These are phyloP conservation scores for Colletotrichum liriopes DNA, from an alignment of 2,329 filamentous ascomycete genomes.

Conservation along the genomic window DNA sequence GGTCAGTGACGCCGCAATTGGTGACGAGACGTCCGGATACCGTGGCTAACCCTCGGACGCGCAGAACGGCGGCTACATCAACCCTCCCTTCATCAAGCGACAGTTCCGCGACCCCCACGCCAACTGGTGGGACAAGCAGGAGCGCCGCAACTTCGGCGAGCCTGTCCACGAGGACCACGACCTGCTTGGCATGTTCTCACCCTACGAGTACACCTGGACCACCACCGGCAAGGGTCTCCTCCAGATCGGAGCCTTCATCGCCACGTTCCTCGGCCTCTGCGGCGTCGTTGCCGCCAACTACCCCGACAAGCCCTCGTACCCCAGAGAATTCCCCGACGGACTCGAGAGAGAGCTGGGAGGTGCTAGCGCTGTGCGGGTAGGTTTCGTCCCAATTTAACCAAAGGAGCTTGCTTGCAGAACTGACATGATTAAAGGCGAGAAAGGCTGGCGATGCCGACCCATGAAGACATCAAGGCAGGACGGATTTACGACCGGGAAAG, in stretches of 20 bases:
- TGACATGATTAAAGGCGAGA: constrained; percentile 61
- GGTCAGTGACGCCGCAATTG: constrained; percentile 64
- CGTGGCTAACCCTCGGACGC: constrained; percentile 46
- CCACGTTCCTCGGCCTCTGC: constrained; percentile 73
- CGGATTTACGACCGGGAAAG: constrained; percentile 28
- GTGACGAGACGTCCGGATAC: not conserved
- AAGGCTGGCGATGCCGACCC: constrained; percentile 70
- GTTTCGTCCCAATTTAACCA: constrained; percentile 51
- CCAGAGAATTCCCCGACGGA: constrained; percentile 80
- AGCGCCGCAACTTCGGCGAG: constrained; percentile 96
- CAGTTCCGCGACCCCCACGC: constrained; percentile 93
- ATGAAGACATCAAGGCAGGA: constrained; percentile 48
- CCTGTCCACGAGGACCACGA: constrained; percentile 98
- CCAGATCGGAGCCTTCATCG: constrained; percentile 79
- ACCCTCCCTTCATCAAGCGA: constrained; percentile 86
- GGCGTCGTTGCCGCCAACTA: constrained; percentile 79
- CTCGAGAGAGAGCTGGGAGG: constrained; percentile 84
- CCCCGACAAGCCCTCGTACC: constrained; percentile 79
- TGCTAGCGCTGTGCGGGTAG: constrained; percentile 75
- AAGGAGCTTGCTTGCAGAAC: not conserved
- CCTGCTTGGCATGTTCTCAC: constrained; percentile 88
- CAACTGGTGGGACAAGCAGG: constrained; percentile 98
- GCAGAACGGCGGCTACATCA: constrained; percentile 88
- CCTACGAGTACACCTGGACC: constrained; percentile 89
- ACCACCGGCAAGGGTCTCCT: constrained; percentile 78